These are phyloP conservation scores for Pestalotiopsis sp. DNA, from an alignment of 2,329 filamentous ascomycete species.

Conservation along the genomic window DNA sequence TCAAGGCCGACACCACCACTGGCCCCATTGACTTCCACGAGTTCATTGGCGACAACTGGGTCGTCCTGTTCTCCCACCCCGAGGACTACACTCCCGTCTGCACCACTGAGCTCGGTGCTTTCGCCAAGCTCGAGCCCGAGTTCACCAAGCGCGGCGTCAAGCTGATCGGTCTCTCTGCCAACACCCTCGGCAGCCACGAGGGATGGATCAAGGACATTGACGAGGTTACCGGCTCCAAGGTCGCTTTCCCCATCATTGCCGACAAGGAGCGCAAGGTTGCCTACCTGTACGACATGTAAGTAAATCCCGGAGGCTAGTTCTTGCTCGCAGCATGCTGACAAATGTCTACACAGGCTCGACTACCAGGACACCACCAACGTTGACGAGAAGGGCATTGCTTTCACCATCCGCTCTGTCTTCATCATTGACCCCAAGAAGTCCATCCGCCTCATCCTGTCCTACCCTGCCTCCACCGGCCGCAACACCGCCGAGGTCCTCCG, in stretches of 20 bases:
- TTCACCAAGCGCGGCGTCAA: slow-evolving; percentile 87
- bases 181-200: slow-evolving; percentile 81
- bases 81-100: slow-evolving; percentile 94
- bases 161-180: slow-evolving; percentile 88
- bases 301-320: slow-evolving; percentile 1
- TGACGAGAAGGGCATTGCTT: slow-evolving; percentile 80
- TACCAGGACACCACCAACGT: slow-evolving; percentile 82
- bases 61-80: slow-evolving; percentile 82
- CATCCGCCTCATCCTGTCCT: slow-evolving; percentile 89
- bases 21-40: slow-evolving; percentile 82
- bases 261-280: slow-evolving; percentile 79
- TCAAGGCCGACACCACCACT: slow-evolving; percentile 78
- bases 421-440: slow-evolving; percentile 93
- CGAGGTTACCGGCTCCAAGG: slow-evolving; percentile 72
- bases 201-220: slow-evolving; percentile 90
- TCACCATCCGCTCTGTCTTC: slow-evolving; percentile 94
- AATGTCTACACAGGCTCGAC: slow-evolving; percentile 59
- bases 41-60: slow-evolving; percentile 79
- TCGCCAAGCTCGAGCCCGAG: slow-evolving; percentile 85
- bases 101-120: slow-evolving; percentile 92
- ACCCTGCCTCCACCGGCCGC: slow-evolving; percentile 87
- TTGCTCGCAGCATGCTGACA: background rate
- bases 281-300: slow-evolving; percentile 77
- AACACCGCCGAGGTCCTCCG: slow-evolving; percentile 80
- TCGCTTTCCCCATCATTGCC: slow-evolving; percentile 79